Evolutionary conservation across 2,329 filamentous ascomycete genomes (phyloP).

Genomic region (Fusarium pseudograminearum): DNA sequence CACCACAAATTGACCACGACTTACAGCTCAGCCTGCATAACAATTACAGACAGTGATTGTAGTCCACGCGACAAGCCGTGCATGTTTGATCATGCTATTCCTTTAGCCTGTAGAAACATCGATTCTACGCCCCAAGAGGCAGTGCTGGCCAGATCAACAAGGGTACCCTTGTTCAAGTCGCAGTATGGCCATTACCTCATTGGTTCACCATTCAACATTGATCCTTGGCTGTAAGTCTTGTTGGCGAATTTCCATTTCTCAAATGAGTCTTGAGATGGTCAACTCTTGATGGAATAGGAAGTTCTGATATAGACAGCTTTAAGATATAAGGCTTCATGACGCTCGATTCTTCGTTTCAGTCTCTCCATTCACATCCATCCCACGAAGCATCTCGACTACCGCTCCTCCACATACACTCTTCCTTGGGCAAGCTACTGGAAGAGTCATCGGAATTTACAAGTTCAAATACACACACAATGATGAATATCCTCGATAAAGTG

Average conservation of each 20-base stretch:
- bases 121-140: not conserved
- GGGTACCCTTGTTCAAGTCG: not conserved
- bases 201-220: not conserved
- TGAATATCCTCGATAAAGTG: not conserved
- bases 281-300: not conserved
- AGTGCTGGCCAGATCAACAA: not conserved
- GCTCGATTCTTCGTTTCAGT: not conserved
- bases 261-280: not conserved
- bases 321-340: not conserved
- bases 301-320: not conserved
- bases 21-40: not conserved
- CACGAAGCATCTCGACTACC: not conserved
- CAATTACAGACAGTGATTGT: not conserved
- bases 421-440: accelerated
- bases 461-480: not conserved
- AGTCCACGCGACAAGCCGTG: not conserved
- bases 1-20: not conserved
- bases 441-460: no score
- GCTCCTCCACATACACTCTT: not conserved
- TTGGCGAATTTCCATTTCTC: not conserved
- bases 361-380: not conserved
- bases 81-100: not conserved
- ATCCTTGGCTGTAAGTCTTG: not conserved
- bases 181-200: not conserved
- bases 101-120: not conserved